These are phyloP conservation scores for Gamarada debralockiae DNA, from an alignment of 495 filamentous ascomycete genomes.

Conservation along the genomic window DNA sequence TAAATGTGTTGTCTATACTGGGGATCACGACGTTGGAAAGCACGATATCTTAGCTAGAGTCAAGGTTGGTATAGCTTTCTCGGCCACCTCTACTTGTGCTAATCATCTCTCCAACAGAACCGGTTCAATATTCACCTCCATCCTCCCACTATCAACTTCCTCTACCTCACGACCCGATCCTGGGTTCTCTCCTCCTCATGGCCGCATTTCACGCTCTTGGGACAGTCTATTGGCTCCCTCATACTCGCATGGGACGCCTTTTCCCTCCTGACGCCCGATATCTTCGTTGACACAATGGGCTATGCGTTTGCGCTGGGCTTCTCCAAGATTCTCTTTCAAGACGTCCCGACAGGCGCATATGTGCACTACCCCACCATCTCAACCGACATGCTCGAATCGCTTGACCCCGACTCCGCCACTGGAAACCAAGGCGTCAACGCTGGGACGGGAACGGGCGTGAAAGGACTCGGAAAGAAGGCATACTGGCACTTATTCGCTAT, in stretches of 20 bases:
- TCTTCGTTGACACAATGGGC: slow-evolving; percentile 97
- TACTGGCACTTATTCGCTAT: slow-evolving; percentile 88
- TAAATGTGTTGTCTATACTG: slow-evolving; percentile 88
- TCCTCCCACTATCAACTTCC: slow-evolving; percentile 74
- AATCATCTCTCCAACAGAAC: slow-evolving; percentile 38
- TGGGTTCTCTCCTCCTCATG: slow-evolving; percentile 81
- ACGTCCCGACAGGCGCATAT: slow-evolving; percentile 84
- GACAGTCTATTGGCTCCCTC: slow-evolving; percentile 84
- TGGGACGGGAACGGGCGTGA: slow-evolving; percentile 65
- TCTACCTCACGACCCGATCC: slow-evolving; percentile 84
- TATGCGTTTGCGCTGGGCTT: slow-evolving; percentile 88
- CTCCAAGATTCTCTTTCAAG: slow-evolving; percentile 75
- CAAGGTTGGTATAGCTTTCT: slow-evolving; percentile 40
- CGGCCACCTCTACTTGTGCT: background rate
- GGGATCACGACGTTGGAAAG: slow-evolving; percentile 85
- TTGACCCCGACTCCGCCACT: slow-evolving; percentile 54
- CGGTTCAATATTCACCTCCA: slow-evolving; percentile 93
- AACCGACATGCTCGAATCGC: slow-evolving; percentile 90
- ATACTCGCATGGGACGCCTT: slow-evolving; percentile 92
- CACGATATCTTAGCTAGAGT: slow-evolving; percentile 72
- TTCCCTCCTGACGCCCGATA: slow-evolving; percentile 81
- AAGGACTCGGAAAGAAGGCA: slow-evolving; percentile 61
- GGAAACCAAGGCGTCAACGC: slow-evolving; percentile 79
- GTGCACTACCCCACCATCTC: slow-evolving; percentile 98
- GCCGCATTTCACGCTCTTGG: slow-evolving; percentile 91